Evolutionary conservation across 306 rosid species (phyloP).

Genomic region (Boehmeria nivea): DNA sequence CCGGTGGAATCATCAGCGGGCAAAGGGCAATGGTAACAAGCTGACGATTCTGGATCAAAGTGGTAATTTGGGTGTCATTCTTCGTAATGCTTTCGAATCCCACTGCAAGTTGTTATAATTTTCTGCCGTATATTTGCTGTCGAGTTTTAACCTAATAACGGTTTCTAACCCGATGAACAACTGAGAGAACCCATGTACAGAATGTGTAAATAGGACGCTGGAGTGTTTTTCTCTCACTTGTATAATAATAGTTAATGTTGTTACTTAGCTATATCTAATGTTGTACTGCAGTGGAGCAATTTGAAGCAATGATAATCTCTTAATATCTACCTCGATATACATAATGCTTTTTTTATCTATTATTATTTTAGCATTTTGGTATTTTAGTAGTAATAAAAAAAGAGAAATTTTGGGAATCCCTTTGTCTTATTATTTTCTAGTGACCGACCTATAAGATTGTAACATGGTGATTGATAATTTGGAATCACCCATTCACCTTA

Average conservation of each 20-base stretch:
- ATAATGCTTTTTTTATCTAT: too few species aligned
- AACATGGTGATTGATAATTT: too few species aligned
- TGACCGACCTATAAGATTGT: too few species aligned
- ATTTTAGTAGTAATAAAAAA: too few species aligned
- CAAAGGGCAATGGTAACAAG: too few species aligned
- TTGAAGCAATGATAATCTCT: constrained; percentile 3
- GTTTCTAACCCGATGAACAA: too few species aligned
- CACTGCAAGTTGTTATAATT: too few species aligned
- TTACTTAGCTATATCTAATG: constrained; percentile 2
- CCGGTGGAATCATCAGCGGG: constrained; percentile 25
- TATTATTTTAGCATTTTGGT: too few species aligned
- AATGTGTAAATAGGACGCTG: constrained; percentile 62
- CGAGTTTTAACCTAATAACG: constrained; percentile 41
- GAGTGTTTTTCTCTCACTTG: constrained; percentile 5
- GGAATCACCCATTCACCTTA: too few species aligned
- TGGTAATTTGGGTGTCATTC: constrained; percentile 36
- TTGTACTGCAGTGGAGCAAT: neutral
- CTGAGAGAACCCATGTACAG: constrained; percentile 58
- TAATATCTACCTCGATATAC: neutral
- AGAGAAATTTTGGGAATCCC: too few species aligned
- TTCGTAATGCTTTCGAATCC: too few species aligned
- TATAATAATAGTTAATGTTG: constrained; percentile 7
- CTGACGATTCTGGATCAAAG: constrained; percentile 32
- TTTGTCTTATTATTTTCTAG: too few species aligned
- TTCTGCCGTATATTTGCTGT: constrained; percentile 24